Base-by-base conservation (phyloP, 2,329 filamentous ascomycete species). In the Dactylellina haptotyla region DNA sequence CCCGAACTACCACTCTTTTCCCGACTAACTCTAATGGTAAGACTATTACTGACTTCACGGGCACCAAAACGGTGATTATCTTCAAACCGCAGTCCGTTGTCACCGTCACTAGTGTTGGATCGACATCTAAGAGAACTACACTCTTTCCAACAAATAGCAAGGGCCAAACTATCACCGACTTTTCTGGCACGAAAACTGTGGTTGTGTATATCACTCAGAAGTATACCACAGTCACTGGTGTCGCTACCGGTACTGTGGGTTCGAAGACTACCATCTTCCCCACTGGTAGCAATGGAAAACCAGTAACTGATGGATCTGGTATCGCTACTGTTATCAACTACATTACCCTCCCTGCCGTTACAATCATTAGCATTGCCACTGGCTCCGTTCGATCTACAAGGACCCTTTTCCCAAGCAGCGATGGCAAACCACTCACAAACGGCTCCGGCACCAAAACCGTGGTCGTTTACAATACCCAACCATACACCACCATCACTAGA, bases 1-100 rank as follows among this genome's bases (percentile, higher is more conserved):
- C 25, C 14, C 12, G 20, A 14, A 59, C 56, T 5, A 32, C 39
- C 2, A 59, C 56, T 2, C 4, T 59, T 18, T 59, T 59, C 39
- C 56, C 39, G 20, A 48, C 39, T 4, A 48, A 59, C n/a, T 12
- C 14, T 1, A 28, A 16, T 2, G 56, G 56, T 10, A 12, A n/a
- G 10, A 59, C 56, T 34, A 46, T 59, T 25, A 59, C 56, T 16
- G 56, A 59, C 48, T n/a, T 59, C 39, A 32, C 56, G 1, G 56
- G 56, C 8, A 59, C 56, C 20, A 46, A 59, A 26, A 59, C 56
- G 10, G 56, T 59, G 12, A 23, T 46, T 18, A 45, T 59, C 16
- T 59, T 34, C 26, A 32, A 34, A 10, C 16, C 50, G 1, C 50
- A 25, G 9, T 20, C 25, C 5, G 37, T 28, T 8, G 23, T 18